Base-by-base conservation (phyloP, 78 protist species). In the Guillardia theta region DNA sequence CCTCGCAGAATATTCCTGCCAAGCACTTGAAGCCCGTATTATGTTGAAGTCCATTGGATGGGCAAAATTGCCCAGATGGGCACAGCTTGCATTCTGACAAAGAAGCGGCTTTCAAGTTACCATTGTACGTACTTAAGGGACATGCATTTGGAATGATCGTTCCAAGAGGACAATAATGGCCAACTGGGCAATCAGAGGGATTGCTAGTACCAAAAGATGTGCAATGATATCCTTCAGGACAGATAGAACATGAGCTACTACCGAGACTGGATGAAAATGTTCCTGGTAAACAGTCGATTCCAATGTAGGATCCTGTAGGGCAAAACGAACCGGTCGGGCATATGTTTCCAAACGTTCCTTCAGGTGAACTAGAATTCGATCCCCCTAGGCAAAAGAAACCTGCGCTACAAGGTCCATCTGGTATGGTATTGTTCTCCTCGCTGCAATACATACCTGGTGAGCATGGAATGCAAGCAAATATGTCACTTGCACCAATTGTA, bases 371-470 rank as follows among this genome's bases (percentile, higher is more conserved):
- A 22, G 0, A 37, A 36, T 24, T 27, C 33, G n/a, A n/a, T n/a
- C 44, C 48, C 6, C 39, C 94, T 45, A 15, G 5, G 77, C 98
- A 97, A 48, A 88, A 96, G 92, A 93, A 93, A 0, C 97, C 97
- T 0, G 93, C 70, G 0, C 4, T 54, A 78, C 97, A 96, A 19
- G 48, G 58, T 0, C 94, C 96, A 5, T 94, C 43, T 45, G 93
- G 93, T 8, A 46, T 0, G 19, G 33, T 3, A 41, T 48, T 45
- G 5, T 64, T n/a, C 64, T 88, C 93, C 1, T 45, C 76, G 5
- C 48, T 64, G 64, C 94, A 92, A 46, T 92, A 92, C 41, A 27
- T 2, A 47, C 94, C 94, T 21, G 88, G 41, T 4, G 62, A 48
- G 64, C 94, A 92, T 21, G 1, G 44, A 5, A 58, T n/a, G 77